phyloP scores from a whole-genome alignment of 768 basidiomycete genomes.

The Boletales sp. region DNA sequence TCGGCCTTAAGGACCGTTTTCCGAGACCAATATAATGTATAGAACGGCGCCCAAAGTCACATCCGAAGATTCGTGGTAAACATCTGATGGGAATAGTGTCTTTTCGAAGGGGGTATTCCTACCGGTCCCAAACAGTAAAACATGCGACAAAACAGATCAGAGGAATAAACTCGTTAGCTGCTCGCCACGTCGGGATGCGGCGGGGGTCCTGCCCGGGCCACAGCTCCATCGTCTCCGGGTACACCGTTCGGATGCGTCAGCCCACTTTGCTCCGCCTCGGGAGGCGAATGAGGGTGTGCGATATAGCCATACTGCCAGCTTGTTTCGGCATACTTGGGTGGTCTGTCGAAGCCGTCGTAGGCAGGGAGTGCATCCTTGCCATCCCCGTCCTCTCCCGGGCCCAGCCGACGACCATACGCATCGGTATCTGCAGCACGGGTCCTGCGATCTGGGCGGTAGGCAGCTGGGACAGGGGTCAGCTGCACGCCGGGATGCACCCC shows the following conservation, averaged over 20 bases:
- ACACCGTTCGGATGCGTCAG: background rate
- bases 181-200: background rate
- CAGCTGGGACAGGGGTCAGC: slow-evolving; percentile 20
- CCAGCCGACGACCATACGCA: slow-evolving; percentile 36
- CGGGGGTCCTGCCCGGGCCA: background rate
- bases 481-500: slow-evolving; percentile 13
- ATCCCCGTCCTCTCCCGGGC: slow-evolving; percentile 27
- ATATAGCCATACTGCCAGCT: background rate
- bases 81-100: no score
- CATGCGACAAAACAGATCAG: no score
- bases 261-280: slow-evolving; percentile 3
- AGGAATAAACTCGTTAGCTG: slow-evolving; percentile 4
- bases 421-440: slow-evolving; percentile 38
- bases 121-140: no score
- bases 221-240: no score
- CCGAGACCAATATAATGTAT: no score
- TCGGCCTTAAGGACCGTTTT: no score
- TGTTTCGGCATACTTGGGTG: slow-evolving; percentile 42
- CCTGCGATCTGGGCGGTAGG: slow-evolving; percentile 18
- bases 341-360: slow-evolving; percentile 42
- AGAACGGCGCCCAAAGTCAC: no score
- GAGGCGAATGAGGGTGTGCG: background rate
- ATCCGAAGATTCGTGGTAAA: no score
- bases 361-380: slow-evolving; percentile 49
- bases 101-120: no score